Base-by-base conservation (phyloP, 2,329 filamentous ascomycete genomes). In the Stagonosporopsis tanaceti region DNA sequence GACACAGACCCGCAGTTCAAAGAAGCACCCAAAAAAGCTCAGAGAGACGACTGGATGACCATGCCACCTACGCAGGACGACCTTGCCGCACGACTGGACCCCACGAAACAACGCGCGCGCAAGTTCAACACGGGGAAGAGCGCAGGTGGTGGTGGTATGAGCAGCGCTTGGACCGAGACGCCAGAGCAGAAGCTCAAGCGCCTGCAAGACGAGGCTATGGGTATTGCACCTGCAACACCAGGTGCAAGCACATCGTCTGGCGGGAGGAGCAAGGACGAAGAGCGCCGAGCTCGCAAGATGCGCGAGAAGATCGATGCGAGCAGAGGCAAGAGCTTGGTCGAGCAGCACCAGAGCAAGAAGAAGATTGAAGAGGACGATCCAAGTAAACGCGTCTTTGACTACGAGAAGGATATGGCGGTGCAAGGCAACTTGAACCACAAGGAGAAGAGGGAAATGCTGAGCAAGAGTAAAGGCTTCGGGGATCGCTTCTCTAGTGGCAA, bases 351-450 rank as follows among this genome's bases (percentile, higher is more conserved):
- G 58, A 78, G 78, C 61, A 76, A 73, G 6, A 80, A 84, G 17
- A 87, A 88, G 61, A 87, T 92, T 62, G 91, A 95, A 22, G 80
- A 81, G 46, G 94, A 97, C 77, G 93, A 98, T 73, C 94, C 95
- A 0, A 97, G 92, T 76, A 89, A 90, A 77, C 84, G 94, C 59
- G 89, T 87, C 0, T 98, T 98, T 77, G 92, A 97, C 78, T 85
- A 88, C 61, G 92, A 97, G 76, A 98, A 97, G 80, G 95, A 98
- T 75, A 97, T 98, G 87, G 89, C 87, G 37, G 79, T 91, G 2
- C 89, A 89, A 8, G 86, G 87, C 17, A 87, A 86, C 68, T 87
- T 97, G 50, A 89, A 87, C 25, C 81, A 87, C 63, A 83, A 88
- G 34, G 88, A 97, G 79, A 86, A 89, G 65, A 86, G 86, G 67